Evolutionary conservation across 257 asterid species (phyloP).

Genomic region (Sherardia arvensis): DNA sequence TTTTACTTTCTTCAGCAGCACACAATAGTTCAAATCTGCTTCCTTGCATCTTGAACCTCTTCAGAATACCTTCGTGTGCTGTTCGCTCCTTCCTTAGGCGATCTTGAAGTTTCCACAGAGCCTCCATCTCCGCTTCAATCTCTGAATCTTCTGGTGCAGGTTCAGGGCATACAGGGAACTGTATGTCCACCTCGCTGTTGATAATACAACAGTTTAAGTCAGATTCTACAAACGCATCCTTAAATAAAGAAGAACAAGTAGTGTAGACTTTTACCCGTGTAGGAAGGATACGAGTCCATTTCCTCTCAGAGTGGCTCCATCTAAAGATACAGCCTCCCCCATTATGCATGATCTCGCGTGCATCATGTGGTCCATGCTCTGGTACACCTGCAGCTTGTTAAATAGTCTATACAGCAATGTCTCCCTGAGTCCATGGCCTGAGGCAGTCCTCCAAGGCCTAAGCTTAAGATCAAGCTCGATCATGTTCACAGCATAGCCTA

Average conservation of each 20-base stretch:
- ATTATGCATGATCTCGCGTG: constrained; percentile 36
- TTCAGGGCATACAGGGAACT: constrained; percentile 51
- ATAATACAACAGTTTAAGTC: neutral
- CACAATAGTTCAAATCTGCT: neutral
- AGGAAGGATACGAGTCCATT: constrained; percentile 40
- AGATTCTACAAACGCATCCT: neutral
- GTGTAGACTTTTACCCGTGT: constrained; percentile 24
- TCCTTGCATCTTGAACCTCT: neutral
- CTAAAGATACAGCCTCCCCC: constrained; percentile 48
- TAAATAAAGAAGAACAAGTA: too few relatives aligned
- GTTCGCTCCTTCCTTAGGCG: neutral
- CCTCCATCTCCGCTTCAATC: neutral
- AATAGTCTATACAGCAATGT: constrained; percentile 48
- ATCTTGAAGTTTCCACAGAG: neutral
- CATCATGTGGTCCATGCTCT: constrained; percentile 30
- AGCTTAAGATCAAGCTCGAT: constrained; percentile 20
- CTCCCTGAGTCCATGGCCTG: constrained; percentile 44
- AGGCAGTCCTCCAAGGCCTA: constrained; percentile 23
- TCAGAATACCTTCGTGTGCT: neutral
- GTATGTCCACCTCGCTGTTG: constrained; percentile 34
- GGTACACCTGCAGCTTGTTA: constrained; percentile 63
- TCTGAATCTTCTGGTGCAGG: neutral
- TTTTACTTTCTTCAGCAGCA: neutral
- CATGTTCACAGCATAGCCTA: constrained; percentile 52
- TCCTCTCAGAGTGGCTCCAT: constrained; percentile 49